Percentiles rank a stretch among this genome's conserved stretches.
Evolutionary conservation across 139 green algal genomes (phyloP).

Genomic region (Pycnococcus provasolii): DNA sequence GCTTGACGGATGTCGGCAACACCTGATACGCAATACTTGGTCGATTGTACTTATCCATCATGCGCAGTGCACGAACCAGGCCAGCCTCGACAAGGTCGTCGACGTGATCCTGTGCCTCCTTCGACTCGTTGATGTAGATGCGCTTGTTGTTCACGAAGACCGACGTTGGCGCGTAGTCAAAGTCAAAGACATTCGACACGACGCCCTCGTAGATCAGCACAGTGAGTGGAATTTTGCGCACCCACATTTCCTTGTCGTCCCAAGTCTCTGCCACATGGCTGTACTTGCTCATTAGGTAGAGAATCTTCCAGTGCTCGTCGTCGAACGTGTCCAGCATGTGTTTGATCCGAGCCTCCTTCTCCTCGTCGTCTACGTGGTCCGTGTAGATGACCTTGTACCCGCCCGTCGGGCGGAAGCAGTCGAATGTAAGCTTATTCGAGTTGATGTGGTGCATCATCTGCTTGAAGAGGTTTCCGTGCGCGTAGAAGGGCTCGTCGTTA

Average conservation of each 20-base stretch:
- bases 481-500: conserved; percentile 18
- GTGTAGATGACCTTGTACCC: conserved; percentile 14
- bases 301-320: conserved; percentile 2
- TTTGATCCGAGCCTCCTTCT: neutral
- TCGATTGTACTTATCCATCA: neutral
- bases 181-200: neutral
- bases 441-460: conserved; percentile 5
- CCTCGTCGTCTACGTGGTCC: neutral
- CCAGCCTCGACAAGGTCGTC: neutral
- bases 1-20: too few relatives aligned
- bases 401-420: conserved; percentile 7
- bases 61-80: neutral
- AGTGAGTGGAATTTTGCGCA: neutral
- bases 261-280: neutral
- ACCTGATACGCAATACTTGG: neutral
- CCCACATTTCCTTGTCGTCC: neutral
- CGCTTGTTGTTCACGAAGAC: neutral
- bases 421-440: conserved; percentile 10
- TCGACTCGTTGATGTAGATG: conserved; percentile 6
- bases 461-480: conserved; percentile 4
- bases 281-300: conserved; percentile 9
- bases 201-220: conserved; percentile 13
- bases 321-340: conserved; percentile 6
- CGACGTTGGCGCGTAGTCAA: neutral
- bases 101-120: conserved; percentile 2